Base-by-base conservation (phyloP, 208 protist species). In the Entamoeba invadens region DNA sequence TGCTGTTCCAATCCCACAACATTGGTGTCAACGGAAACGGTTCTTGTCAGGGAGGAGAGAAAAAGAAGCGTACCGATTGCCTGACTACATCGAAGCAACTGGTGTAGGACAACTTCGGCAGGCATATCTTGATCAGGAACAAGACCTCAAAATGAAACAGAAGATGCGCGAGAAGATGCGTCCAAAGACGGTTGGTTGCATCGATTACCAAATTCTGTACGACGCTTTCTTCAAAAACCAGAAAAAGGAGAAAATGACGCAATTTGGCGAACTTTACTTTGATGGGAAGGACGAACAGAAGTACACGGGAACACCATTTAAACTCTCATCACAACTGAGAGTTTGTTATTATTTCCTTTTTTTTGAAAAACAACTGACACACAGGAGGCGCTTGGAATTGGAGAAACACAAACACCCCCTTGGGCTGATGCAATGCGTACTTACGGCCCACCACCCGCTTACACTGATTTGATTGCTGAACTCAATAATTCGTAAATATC, bases 381-480 rank as follows among this genome's bases (percentile, higher is more conserved):
- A 16, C 87, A 94, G 42, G 92, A 97, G 93, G 99, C 99, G n/a
- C 96, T 99, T 0, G 98, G 98, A 57, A 99, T 99, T 97, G 94
- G 95, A 25, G 92, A 92, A 2, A 94, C 47, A 25, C 91, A 94
- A 21, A 98, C 99, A 16, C 98, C 98, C 47, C 99, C 99, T 87
- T 99, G 98, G 98, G 96, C 99, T 16, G 98, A 99, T 95, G 97
- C 98, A 95, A 99, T 99, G 98, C 98, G 99, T 97, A 95, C 96
- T 35, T 98, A 98, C 96, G 98, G 98, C 3, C 98, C 98, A 18
- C 99, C 99, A 12, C 98, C 98, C 3, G 98, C 98, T 3, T 99
- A 99, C 95, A n/a, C n/a, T 98, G 98, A 0, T 96, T 97, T n/a
- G n/a, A n/a, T n/a, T n/a, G n/a, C n/a, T n/a, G n/a, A n/a, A n/a